Evolutionary conservation across 345 rosid species (phyloP).

Genomic region (Raphanus sativus): DNA sequence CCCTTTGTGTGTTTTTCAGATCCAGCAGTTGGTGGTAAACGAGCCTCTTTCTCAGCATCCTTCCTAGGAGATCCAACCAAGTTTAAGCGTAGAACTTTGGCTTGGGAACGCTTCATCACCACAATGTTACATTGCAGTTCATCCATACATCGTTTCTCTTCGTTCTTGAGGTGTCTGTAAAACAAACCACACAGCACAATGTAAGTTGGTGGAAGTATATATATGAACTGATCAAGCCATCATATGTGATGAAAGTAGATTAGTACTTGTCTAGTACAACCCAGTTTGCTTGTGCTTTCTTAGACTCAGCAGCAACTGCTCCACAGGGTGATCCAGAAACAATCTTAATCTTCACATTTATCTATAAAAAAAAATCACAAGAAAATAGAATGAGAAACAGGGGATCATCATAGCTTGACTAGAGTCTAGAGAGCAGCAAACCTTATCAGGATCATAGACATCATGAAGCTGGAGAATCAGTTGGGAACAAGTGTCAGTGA

Average conservation of each 20-base stretch:
- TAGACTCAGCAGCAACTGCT: conserved; percentile 88
- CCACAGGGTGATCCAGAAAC: conserved; percentile 93
- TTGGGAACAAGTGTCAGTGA: conserved; percentile 90
- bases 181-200: conserved; percentile 13
- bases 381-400: conserved; percentile 13
- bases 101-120: conserved; percentile 86
- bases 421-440: conserved; percentile 11
- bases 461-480: conserved; percentile 98
- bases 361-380: conserved; percentile 40
- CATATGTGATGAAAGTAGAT: background rate
- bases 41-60: conserved; percentile 46
- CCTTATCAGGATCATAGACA: conserved; percentile 97
- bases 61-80: conserved; percentile 70
- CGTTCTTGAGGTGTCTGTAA: conserved; percentile 76
- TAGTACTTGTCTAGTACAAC: conserved; percentile 94
- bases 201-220: conserved; percentile 3
- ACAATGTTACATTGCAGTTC: conserved; percentile 96
- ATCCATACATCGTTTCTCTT: conserved; percentile 88
- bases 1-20: conserved; percentile 46
- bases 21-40: conserved; percentile 44
- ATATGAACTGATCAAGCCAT: background rate
- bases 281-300: conserved; percentile 83
- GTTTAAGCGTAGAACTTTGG: conserved; percentile 91
- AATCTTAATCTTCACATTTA: conserved; percentile 89
- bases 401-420: background rate